These are phyloP conservation scores for Saturnispora sekii DNA, from an alignment of 805 yeast species.

Conservation along the genomic window DNA sequence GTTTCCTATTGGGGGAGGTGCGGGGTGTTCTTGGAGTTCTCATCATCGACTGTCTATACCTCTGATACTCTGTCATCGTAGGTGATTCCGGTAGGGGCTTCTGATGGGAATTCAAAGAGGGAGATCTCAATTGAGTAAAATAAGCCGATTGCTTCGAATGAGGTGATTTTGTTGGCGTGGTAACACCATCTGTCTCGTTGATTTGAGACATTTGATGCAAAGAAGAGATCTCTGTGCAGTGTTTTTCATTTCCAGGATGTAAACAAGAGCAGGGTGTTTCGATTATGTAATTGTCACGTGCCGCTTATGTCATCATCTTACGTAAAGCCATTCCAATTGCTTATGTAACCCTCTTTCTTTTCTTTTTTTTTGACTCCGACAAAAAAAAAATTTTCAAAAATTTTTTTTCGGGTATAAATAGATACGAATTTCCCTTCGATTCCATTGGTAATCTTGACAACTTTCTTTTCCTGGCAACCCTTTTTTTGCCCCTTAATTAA, in stretches of 20 bases:
- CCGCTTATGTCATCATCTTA: too few relatives aligned
- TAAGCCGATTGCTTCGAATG: not conserved
- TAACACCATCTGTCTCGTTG: not conserved
- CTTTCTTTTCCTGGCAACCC: conserved; percentile 20
- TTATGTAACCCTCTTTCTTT: too few relatives aligned
- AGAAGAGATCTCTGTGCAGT: too few relatives aligned
- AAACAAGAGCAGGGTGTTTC: too few relatives aligned
- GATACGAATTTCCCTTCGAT: not conserved
- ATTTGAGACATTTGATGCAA: too few relatives aligned
- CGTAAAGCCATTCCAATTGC: too few relatives aligned
- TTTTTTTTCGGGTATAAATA: conserved; percentile 6
- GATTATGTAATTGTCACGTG: too few relatives aligned
- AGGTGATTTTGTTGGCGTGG: not conserved
- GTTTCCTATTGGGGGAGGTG: not conserved
- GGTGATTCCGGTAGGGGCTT: conserved; percentile 1
- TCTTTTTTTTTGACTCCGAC: not conserved
- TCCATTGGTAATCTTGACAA: not conserved
- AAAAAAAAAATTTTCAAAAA: conserved; percentile 2
- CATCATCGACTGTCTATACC: not conserved
- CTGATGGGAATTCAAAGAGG: not conserved
- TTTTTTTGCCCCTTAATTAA: conserved; percentile 13
- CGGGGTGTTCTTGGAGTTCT: not conserved
- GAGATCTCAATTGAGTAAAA: not conserved
- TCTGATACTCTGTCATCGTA: not conserved
- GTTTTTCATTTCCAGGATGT: too few relatives aligned